Evolutionary conservation across 2,329 filamentous ascomycete species (phyloP).

Genomic region (Lasiodiplodia hormozganensis): DNA sequence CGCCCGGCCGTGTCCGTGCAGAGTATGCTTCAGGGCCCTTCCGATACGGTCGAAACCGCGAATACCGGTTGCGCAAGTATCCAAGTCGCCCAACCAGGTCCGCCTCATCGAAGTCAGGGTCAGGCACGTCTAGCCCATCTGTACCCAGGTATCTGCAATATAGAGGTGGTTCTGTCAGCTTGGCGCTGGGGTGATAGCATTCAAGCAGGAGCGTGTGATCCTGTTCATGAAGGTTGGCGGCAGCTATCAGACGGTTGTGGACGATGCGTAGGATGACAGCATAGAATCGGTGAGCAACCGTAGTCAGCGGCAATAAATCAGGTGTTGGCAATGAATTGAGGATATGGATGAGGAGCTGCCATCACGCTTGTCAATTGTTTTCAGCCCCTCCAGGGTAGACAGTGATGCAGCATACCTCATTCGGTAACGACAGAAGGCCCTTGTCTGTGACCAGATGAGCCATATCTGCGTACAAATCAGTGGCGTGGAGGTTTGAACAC

Average conservation of each 20-base stretch:
- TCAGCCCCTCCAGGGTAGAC: not conserved
- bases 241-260: conserved; percentile 67
- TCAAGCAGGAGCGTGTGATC: conserved; percentile 76
- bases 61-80: conserved; percentile 56
- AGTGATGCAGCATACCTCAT: conserved; percentile 39
- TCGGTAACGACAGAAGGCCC: conserved; percentile 39
- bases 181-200: conserved; percentile 76
- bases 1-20: conserved; percentile 40
- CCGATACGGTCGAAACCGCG: conserved; percentile 69
- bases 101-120: conserved; percentile 38
- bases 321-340: conserved; percentile 51
- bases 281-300: conserved; percentile 69
- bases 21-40: conserved; percentile 9
- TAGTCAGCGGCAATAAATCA: conserved; percentile 60
- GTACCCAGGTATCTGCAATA: conserved; percentile 73
- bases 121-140: conserved; percentile 59
- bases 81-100: conserved; percentile 48
- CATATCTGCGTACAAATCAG: conserved; percentile 15
- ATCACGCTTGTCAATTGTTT: not conserved
- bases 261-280: conserved; percentile 68
- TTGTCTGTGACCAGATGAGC: conserved; percentile 23
- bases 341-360: conserved; percentile 52
- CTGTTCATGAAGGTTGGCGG: conserved; percentile 57
- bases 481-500: not conserved
- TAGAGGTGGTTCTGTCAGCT: conserved; percentile 72